phyloP scores from a whole-genome alignment of 2,329 filamentous ascomycete species.

The Purpureocillium takamizusanense region DNA sequence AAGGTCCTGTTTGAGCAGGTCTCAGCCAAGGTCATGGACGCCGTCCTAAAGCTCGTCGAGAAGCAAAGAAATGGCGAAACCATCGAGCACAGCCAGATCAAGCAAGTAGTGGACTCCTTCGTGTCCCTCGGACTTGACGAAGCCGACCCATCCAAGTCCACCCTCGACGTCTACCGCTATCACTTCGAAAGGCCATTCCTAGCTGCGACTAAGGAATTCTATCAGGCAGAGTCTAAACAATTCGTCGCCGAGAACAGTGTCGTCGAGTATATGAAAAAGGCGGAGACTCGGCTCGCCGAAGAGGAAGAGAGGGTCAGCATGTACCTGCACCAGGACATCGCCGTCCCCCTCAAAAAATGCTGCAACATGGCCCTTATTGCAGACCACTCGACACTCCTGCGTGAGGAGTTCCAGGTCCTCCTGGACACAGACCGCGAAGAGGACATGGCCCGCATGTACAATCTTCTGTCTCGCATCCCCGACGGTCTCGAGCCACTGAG shows the following conservation, averaged over 20 bases:
- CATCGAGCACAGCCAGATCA: conserved; percentile 94
- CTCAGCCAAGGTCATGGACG: conserved; percentile 83
- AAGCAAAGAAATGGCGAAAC: conserved; percentile 97
- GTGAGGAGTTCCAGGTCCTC: conserved; percentile 91
- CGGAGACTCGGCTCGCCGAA: conserved; percentile 77
- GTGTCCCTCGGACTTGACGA: conserved; percentile 93
- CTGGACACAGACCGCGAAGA: conserved; percentile 92
- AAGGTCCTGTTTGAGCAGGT: conserved; percentile 81
- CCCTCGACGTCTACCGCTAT: conserved; percentile 85
- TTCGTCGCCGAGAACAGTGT: conserved; percentile 96
- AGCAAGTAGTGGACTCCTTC: conserved; percentile 93
- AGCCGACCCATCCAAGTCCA: conserved; percentile 85
- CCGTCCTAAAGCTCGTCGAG: conserved; percentile 89
- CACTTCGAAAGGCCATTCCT: conserved; percentile 94
- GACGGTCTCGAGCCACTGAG: conserved; percentile 87
- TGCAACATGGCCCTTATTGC: conserved; percentile 87
- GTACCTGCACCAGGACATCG: conserved; percentile 87
- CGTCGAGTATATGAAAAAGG: conserved; percentile 99
- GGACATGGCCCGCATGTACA: conserved; percentile 95
- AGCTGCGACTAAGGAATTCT: conserved; percentile 73
- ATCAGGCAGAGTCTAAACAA: conserved; percentile 82
- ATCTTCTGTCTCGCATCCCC: conserved; percentile 76
- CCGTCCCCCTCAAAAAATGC: conserved; percentile 69
- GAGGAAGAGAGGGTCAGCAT: conserved; percentile 90
- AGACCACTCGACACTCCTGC: conserved; percentile 74